Evolutionary conservation across 83 land plant genomes (phyloP), one percentile per base, ranked within the genome.

Genomic region (Thuja plicata): DNA sequence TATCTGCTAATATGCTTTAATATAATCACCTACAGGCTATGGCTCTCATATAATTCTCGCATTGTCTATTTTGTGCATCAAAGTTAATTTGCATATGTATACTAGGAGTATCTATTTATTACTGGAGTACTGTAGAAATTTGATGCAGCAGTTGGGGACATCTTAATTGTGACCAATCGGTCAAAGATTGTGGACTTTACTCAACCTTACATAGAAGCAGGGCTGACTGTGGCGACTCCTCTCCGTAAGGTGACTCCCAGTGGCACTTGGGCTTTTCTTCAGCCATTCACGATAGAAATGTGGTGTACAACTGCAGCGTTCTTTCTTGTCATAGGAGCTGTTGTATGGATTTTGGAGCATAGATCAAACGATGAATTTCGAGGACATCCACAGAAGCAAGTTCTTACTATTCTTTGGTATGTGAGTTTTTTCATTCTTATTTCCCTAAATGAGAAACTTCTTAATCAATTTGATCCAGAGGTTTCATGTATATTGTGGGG

Each of bases 91-190:
- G 3, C 88, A n/a, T 70, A 62, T 70, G 62, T n/a, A 71, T 74
- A 17, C 48, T 55, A 11, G 17, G 24, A 54, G 71, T 57, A 52
- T 46, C 74, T 89, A 73, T 30, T 85, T 90, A 71, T 88, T 30
- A 87, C 89, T 96, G 97, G 85, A 8, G 62, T 89, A 87, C 85
- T 78, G 27, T 94, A 98, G 99, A 91, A 92, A 24, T 92, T 80
- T 87, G 99, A 97, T 92, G 99, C 97, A 41, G 99, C 92, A 24
- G 93, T 97, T 77, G 99, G 99, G 54, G 99, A 96, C 87, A 94
- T 97, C 43, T 87, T 94, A 13, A 96, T 97, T 73, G 89, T 89
- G 21, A 93, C 96, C 0, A 93, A 91, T 86, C 88, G 99, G 16
- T 90, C 96, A 30, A 94, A 71, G 90, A 89, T 93, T 32, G 98